Evolutionary conservation across 2,329 filamentous ascomycete genomes (phyloP).

Genomic region (Hymenoscyphus salicellus): DNA sequence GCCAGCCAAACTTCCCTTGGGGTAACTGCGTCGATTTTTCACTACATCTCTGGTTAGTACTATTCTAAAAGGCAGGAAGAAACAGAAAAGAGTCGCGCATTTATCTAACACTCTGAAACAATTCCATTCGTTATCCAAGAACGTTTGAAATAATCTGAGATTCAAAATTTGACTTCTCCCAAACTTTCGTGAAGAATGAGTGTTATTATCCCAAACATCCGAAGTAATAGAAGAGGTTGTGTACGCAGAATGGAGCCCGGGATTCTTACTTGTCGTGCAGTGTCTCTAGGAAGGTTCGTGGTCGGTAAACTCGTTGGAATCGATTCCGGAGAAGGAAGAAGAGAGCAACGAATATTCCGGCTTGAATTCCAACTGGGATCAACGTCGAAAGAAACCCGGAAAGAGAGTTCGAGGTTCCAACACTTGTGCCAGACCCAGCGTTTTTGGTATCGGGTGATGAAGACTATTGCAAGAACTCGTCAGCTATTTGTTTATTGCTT

Average conservation of each 20-base stretch:
- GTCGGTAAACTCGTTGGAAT: conserved; percentile 49
- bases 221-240: too few relatives aligned
- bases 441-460: not conserved
- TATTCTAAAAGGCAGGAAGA: not conserved
- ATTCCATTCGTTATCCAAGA: too few relatives aligned
- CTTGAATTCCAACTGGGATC: conserved; percentile 44
- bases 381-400: conserved; percentile 48
- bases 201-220: too few relatives aligned
- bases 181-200: too few relatives aligned
- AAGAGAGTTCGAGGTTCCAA: conserved; percentile 17
- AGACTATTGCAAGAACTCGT: not conserved
- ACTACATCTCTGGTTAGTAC: conserved; percentile 34
- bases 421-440: conserved; percentile 9
- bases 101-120: too few relatives aligned
- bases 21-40: conserved; percentile 59
- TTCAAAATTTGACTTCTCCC: too few relatives aligned
- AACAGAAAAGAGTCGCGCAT: too few relatives aligned
- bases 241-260: not conserved
- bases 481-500: not conserved
- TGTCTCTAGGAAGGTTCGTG: conserved; percentile 51
- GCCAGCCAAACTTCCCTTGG: conserved; percentile 61
- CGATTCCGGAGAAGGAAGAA: conserved; percentile 49
- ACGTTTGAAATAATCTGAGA: too few relatives aligned
- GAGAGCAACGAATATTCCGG: conserved; percentile 40
- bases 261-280: conserved; percentile 41